Evolutionary conservation across 108 stramenopile genomes (phyloP).

Genomic region (Skeletonema tropicum): DNA sequence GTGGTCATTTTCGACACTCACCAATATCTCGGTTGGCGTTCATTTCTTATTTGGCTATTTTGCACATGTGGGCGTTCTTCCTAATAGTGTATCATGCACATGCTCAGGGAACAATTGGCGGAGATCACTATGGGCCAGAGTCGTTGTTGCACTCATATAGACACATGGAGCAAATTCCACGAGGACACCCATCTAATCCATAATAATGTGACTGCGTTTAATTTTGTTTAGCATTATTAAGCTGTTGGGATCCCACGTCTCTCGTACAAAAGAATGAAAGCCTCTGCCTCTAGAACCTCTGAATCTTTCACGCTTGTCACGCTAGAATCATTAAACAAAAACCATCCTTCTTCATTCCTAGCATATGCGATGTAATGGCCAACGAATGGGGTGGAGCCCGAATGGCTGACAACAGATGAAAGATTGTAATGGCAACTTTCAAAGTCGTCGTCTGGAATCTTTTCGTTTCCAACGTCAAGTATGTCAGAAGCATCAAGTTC

Average conservation of each 20-base stretch:
- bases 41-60: constrained; percentile 70
- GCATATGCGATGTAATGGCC: constrained; percentile 47
- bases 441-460: constrained; percentile 37
- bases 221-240: neutral
- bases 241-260: constrained; percentile 23
- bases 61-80: constrained; percentile 86
- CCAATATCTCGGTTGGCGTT: constrained; percentile 76
- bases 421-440: constrained; percentile 49
- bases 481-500: constrained; percentile 47
- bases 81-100: constrained; percentile 86
- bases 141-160: constrained; percentile 36
- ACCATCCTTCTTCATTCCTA: constrained; percentile 29
- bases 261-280: constrained; percentile 52
- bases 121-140: constrained; percentile 42
- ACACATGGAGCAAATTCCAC: constrained; percentile 39
- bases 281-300: constrained; percentile 40
- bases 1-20: constrained; percentile 72
- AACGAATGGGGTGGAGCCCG: constrained; percentile 44
- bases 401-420: constrained; percentile 36
- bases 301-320: constrained; percentile 32
- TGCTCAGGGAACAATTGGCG: constrained; percentile 59
- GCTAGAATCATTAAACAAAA: constrained; percentile 50
- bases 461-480: constrained; percentile 25
- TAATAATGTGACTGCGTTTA: neutral
- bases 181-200: constrained; percentile 13